Evolutionary conservation across 176 grass and related monocot genomes (phyloP).

Genomic region (Cymbopogon citratus): DNA sequence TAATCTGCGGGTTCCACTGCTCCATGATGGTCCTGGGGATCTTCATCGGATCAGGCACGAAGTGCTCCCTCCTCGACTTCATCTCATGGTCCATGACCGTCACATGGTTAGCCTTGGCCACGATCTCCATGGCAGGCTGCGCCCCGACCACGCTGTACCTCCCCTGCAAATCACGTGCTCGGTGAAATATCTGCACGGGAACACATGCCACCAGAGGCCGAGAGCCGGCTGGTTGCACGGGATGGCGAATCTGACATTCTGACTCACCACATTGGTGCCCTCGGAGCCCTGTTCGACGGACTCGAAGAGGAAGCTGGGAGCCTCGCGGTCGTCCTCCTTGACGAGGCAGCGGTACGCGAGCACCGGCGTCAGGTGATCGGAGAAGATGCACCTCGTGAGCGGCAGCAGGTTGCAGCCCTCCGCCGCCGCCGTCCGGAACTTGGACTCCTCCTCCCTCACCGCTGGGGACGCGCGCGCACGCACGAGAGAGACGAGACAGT

Average conservation of each 20-base stretch:
- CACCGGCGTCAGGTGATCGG: constrained; percentile 78
- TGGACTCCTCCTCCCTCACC: constrained; percentile 50
- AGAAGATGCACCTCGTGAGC: constrained; percentile 70
- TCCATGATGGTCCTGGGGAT: constrained; percentile 74
- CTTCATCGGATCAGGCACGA: constrained; percentile 57
- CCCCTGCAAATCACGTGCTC: constrained; percentile 38
- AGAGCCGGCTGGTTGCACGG: neutral
- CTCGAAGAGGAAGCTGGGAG: constrained; percentile 94
- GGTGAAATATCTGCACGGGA: neutral
- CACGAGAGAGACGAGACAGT: neutral
- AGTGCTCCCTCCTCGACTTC: constrained; percentile 49
- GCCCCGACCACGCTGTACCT: constrained; percentile 86
- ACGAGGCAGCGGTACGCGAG: constrained; percentile 91
- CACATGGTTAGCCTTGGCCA: constrained; percentile 63
- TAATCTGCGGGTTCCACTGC: constrained; percentile 56
- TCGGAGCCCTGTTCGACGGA: constrained; percentile 80
- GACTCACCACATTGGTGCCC: constrained; percentile 73
- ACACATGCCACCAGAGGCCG: neutral
- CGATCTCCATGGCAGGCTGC: constrained; percentile 81
- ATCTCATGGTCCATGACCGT: constrained; percentile 68
- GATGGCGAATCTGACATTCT: neutral
- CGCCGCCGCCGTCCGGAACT: constrained; percentile 44
- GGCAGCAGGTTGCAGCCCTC: constrained; percentile 61
- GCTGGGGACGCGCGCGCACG: constrained; percentile 7
- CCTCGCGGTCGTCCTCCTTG: constrained; percentile 78